Percentiles rank a stretch among this genome's conserved stretches.
phyloP scores from a whole-genome alignment of 2,329 filamentous ascomycete genomes.

The Cladosporium sp. region DNA sequence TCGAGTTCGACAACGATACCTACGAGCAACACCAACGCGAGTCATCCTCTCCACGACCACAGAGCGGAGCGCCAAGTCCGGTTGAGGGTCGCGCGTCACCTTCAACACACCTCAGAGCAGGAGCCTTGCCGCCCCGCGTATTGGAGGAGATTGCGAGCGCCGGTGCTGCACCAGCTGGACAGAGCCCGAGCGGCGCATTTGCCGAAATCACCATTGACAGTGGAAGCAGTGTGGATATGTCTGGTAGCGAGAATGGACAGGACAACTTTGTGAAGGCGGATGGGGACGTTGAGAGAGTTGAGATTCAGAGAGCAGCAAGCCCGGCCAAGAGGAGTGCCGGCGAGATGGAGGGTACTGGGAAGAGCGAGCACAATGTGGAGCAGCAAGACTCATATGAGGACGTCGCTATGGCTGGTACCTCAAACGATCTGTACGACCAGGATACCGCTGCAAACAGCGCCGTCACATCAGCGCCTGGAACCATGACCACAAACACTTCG shows the following conservation, averaged over 20 bases:
- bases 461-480: conserved; percentile 9
- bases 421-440: conserved; percentile 11
- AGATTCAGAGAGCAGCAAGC: conserved; percentile 23
- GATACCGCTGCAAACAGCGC: conserved; percentile 13
- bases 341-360: conserved; percentile 44
- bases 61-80: conserved; percentile 3
- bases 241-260: conserved; percentile 28
- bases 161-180: conserved; percentile 19
- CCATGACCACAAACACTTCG: conserved; percentile 17
- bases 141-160: conserved; percentile 43
- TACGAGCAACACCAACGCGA: conserved; percentile 11
- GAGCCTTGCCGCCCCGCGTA: conserved; percentile 53
- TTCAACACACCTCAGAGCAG: conserved; percentile 23
- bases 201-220: conserved; percentile 30
- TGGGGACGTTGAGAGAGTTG: conserved; percentile 20
- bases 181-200: conserved; percentile 29
- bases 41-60: conserved; percentile 8
- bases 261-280: conserved; percentile 16
- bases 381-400: conserved; percentile 14
- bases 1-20: conserved; percentile 6
- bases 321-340: conserved; percentile 53
- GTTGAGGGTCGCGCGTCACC: conserved; percentile 15
- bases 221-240: conserved; percentile 42
- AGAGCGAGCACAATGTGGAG: conserved; percentile 8
- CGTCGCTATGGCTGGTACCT: conserved; percentile 12